Base-by-base conservation (phyloP, 805 yeast genomes). In the Wickerhamomyces subpelliculosus region DNA sequence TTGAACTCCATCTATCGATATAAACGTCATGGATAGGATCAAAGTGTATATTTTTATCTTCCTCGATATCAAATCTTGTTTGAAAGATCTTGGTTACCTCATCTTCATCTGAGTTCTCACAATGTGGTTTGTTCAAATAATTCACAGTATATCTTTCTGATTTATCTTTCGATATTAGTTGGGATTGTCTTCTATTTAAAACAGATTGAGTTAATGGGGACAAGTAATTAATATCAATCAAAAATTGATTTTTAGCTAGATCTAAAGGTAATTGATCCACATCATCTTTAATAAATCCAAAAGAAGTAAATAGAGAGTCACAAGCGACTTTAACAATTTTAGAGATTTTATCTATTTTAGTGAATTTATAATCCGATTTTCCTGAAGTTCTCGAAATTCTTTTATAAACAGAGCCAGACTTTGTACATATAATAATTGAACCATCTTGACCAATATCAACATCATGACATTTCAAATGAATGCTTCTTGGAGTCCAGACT, bases 361-460 rank as follows among this genome's bases (percentile, higher is more conserved):
- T 61, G 53, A 79, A 81, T 54, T 81, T 82, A 52, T 48, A 67
- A 44, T 55, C 56, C 44, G 57, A 61, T 8, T 47, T 52, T 5
- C 35, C 40, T 5, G 18, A 10, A 20, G 38, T 36, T 25, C 49
- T 44, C 10, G 42, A 35, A 3, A 38, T 32, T 38, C 44, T 47
- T 38, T 28, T 63, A 47, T 73, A 86, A 0, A 75, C 84, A 18
- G 80, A 71, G 0, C 96, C 96, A 35, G 78, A 76, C 17, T 65
- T 57, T 0, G 93, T 81, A 44, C 83, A 73, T 1, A 89, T 54
- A 1, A 88, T 63, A 2, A 85, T 56, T 0, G 84, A 76, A 0
- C 94, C 94, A 49, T 80, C 84, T 14, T 60, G 64, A 2, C 83
- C 73, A 32, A 80, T 68, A 49, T 80, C 90, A 24, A 84, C 71